These are phyloP conservation scores for Aspergillus saccharolyticus DNA, from an alignment of 495 filamentous ascomycete species.

Conservation along the genomic window DNA sequence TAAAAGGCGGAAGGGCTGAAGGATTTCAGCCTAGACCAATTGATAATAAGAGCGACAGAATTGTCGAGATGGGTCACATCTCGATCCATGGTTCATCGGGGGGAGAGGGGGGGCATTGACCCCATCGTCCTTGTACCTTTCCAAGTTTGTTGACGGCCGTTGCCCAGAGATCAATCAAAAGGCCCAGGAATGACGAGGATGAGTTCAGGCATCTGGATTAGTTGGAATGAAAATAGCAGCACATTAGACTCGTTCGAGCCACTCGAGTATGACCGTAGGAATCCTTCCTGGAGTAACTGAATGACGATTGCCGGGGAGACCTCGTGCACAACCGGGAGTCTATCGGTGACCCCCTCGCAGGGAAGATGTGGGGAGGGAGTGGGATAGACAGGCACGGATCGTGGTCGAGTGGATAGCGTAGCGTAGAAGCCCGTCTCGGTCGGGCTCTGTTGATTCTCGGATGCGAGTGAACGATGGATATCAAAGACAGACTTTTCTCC, in stretches of 20 bases:
- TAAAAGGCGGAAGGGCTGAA: neutral
- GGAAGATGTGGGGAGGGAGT: neutral
- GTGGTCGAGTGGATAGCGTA: neutral
- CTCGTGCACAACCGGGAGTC: neutral
- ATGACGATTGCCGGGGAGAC: neutral
- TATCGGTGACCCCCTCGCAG: neutral
- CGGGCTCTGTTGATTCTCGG: neutral
- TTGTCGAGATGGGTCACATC: neutral
- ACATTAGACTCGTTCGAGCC: constrained; percentile 24
- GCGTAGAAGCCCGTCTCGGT: neutral
- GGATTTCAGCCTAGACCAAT: neutral
- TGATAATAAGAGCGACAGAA: neutral
- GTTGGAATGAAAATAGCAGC: neutral
- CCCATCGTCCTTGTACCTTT: neutral
- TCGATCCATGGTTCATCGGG: neutral
- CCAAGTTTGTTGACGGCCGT: neutral
- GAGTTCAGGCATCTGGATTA: neutral
- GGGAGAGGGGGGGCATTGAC: no score
- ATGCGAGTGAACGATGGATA: neutral
- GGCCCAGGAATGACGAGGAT: neutral
- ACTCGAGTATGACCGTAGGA: constrained; percentile 46
- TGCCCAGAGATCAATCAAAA: neutral
- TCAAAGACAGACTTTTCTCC: no score
- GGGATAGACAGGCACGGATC: neutral
- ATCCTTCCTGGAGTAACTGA: constrained; percentile 58